These are phyloP conservation scores for Claviceps digitariae DNA, from an alignment of 2,329 filamentous ascomycete genomes.

Conservation along the genomic window DNA sequence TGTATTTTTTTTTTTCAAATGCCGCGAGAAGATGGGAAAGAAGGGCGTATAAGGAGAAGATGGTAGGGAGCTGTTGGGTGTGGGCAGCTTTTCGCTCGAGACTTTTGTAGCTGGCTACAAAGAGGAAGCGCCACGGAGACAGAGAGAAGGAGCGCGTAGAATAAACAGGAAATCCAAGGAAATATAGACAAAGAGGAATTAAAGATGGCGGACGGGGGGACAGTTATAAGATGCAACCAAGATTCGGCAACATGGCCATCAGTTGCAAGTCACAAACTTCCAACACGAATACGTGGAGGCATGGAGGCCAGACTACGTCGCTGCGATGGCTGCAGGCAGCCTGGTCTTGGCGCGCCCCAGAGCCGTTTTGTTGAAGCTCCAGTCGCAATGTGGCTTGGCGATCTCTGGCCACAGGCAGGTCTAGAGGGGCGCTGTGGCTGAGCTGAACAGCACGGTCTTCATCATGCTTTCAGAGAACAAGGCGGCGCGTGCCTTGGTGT, in stretches of 20 bases:
- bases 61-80: background rate
- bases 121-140: background rate
- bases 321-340: too few species aligned
- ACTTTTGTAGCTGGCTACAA: background rate
- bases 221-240: slow-evolving; percentile 9
- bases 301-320: too few species aligned
- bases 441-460: background rate
- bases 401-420: too few species aligned
- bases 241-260: slow-evolving; percentile 2
- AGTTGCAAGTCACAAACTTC: background rate
- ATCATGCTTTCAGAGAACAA: background rate
- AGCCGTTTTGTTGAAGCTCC: too few species aligned
- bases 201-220: slow-evolving; percentile 5
- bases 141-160: background rate
- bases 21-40: background rate
- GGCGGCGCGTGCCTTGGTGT: background rate
- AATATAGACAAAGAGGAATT: background rate
- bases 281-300: too few species aligned
- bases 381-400: background rate
- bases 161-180: background rate
- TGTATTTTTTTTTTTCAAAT: too few species aligned
- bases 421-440: background rate
- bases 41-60: background rate
- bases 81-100: background rate
- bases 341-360: too few species aligned